These are phyloP conservation scores for Orbilia oligospora DNA, from an alignment of 2,329 filamentous ascomycete species.

Conservation along the genomic window DNA sequence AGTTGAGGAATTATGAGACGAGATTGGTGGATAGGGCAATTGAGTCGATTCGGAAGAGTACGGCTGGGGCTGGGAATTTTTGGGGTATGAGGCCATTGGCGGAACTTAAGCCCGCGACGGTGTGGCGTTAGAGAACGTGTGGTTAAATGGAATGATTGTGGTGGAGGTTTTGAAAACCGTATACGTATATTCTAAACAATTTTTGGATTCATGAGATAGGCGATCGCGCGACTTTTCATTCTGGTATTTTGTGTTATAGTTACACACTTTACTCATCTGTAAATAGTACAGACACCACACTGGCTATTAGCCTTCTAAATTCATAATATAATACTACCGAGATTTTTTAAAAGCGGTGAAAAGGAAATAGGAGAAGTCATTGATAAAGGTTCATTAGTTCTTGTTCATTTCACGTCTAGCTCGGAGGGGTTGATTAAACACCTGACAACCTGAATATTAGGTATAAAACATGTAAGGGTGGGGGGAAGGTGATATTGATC, in stretches of 20 bases:
- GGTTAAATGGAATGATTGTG: too few relatives aligned
- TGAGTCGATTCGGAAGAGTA: constrained; percentile 18
- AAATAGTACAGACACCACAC: not conserved
- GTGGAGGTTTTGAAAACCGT: too few relatives aligned
- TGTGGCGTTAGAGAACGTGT: constrained; percentile 16
- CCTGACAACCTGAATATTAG: too few relatives aligned
- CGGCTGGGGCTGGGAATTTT: constrained; percentile 21
- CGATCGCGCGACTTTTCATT: not conserved
- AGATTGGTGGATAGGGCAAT: constrained; percentile 13
- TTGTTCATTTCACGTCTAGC: not conserved
- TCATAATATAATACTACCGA: not conserved
- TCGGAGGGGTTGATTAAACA: too few relatives aligned
- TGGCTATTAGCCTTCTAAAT: not conserved
- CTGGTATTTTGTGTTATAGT: not conserved
- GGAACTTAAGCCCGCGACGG: constrained; percentile 9
- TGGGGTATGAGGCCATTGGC: constrained; percentile 37
- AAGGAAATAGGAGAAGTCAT: too few relatives aligned
- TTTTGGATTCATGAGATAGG: not conserved
- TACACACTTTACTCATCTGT: not conserved
- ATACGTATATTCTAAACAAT: too few relatives aligned
- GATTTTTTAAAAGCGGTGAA: not conserved
- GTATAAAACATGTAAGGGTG: too few relatives aligned
- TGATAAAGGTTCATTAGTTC: not conserved
- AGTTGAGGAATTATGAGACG: constrained; percentile 22
- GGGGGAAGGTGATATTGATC: too few relatives aligned